These are phyloP conservation scores for Hymenoscyphus salicellus DNA, from an alignment of 2,329 filamentous ascomycete species.

Conservation along the genomic window DNA sequence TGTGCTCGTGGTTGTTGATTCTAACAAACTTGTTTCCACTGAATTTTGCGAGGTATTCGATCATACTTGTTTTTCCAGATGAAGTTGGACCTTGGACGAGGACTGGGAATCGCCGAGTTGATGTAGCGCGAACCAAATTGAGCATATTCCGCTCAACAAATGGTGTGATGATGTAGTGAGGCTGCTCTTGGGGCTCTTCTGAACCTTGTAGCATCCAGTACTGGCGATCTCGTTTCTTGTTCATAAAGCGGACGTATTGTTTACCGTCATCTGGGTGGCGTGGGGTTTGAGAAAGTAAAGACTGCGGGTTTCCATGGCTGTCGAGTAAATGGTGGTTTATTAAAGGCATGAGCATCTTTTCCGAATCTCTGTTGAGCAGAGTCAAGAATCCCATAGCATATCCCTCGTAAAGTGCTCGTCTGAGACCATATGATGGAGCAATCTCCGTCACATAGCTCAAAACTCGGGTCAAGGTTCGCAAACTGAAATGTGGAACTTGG, in stretches of 20 bases:
- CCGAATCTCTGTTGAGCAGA: conserved; percentile 77
- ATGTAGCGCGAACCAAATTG: conserved; percentile 90
- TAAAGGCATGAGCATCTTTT: conserved; percentile 71
- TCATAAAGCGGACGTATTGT: conserved; percentile 75
- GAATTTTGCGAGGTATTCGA: conserved; percentile 93
- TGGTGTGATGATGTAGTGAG: conserved; percentile 93
- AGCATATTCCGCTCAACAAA: conserved; percentile 94
- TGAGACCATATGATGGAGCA: conserved; percentile 76
- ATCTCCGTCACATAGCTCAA: conserved; percentile 86
- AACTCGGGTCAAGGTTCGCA: conserved; percentile 87
- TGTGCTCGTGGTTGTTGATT: conserved; percentile 99
- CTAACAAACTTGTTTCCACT: conserved; percentile 96
- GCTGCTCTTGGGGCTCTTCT: conserved; percentile 63
- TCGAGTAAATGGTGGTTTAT: conserved; percentile 78
- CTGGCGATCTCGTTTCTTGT: conserved; percentile 62
- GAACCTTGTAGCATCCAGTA: conserved; percentile 86
- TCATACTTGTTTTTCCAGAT: conserved; percentile 98
- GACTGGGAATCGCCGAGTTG: conserved; percentile 87
- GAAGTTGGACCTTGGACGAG: conserved; percentile 96
- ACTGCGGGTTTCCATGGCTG: conserved; percentile 64
- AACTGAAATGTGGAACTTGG: conserved; percentile 93
- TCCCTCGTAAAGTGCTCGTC: conserved; percentile 85
- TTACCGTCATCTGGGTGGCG: conserved; percentile 73
- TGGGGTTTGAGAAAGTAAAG: conserved; percentile 74
- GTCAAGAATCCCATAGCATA: conserved; percentile 98